Evolutionary conservation across 2,329 filamentous ascomycete species (phyloP), one percentile per base, ranked within the genome.

Genomic region (Fusarium euwallaceae): DNA sequence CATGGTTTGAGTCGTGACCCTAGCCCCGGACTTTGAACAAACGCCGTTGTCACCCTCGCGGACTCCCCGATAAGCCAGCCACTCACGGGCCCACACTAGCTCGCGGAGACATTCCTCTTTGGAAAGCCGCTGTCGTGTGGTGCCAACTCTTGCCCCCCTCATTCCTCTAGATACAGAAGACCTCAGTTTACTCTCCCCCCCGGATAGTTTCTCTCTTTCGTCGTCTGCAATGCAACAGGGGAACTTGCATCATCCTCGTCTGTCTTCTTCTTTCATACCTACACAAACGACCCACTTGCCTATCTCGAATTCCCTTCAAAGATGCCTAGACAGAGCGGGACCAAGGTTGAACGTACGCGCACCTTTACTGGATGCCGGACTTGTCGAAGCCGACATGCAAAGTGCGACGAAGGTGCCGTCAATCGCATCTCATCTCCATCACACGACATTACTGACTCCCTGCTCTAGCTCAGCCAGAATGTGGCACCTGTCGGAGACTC

Each of bases 351-450:
- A 24, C 63, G 77, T 16, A 78, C 76, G 27, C 76, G 77, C 8
- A 82, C 80, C 1, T 82, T 82, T 45, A 82, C 81, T 5, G 81
- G 81, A 27, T 82, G 81, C 32, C 78, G 79, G 16, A 82, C 80
- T 14, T 82, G 81, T 69, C 76, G 81, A 20, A 81, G 74, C 62
- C 82, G 85, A 20, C 85, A 86, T 73, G 78, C 83, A 39, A 87
- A 86, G 76, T 87, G 85, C 70, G 85, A 87, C 64, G 84, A 86
- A 69, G 48, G 48, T 53, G 32, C n/a, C 48, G 27, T 32, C 48
- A 53, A 53, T 53, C 48, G 17, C 11, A n/a, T 53, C 48, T 20
- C 6, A 53, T 14, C 17, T 3, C 20, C 11, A 32, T 32, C 27
- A 29, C 27, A 2, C 27, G 48, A 20, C 27, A 53, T 1, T 3